These are phyloP conservation scores for Hsuehochloa calcarea DNA, from an alignment of 176 grass and related monocot species.

Conservation along the genomic window DNA sequence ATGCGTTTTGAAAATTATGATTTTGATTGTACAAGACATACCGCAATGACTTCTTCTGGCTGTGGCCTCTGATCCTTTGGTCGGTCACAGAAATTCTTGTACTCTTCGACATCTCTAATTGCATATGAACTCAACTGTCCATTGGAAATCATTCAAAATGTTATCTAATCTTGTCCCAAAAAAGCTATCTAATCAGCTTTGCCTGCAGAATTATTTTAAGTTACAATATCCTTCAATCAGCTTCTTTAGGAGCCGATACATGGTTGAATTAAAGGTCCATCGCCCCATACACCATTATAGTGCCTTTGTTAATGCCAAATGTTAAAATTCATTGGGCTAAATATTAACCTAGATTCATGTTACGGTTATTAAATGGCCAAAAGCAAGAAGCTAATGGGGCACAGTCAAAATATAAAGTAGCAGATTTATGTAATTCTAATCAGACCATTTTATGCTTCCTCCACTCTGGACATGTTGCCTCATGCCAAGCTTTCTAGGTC, in stretches of 20 bases:
- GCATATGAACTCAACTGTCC: slow-evolving; percentile 93
- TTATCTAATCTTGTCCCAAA: not conserved
- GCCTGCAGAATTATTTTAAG: not conserved
- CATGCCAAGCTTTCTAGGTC: not conserved
- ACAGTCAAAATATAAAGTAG: not conserved
- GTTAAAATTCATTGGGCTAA: not conserved
- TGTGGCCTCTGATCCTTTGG: slow-evolving; percentile 79
- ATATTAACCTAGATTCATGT: not conserved
- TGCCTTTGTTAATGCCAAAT: not conserved
- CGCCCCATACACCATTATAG: not conserved
- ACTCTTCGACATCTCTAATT: slow-evolving; percentile 94
- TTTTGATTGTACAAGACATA: slow-evolving; percentile 45
- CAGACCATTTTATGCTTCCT: slow-evolving; percentile 7
- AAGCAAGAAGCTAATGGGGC: not conserved
- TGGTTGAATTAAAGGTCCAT: not conserved
- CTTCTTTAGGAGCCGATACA: not conserved
- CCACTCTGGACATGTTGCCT: not conserved
- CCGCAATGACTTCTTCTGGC: slow-evolving; percentile 93
- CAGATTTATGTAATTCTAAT: not conserved
- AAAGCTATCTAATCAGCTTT: slow-evolving; percentile 16
- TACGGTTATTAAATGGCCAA: not conserved
- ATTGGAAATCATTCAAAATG: slow-evolving; percentile 36
- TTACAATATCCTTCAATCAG: not conserved
- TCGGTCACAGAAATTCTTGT: slow-evolving; percentile 93
- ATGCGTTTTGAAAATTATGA: slow-evolving; percentile 10